These are phyloP conservation scores for Thamnidium elegans DNA, from an alignment of 192 early-diverging fungal genomes.

Conservation along the genomic window DNA sequence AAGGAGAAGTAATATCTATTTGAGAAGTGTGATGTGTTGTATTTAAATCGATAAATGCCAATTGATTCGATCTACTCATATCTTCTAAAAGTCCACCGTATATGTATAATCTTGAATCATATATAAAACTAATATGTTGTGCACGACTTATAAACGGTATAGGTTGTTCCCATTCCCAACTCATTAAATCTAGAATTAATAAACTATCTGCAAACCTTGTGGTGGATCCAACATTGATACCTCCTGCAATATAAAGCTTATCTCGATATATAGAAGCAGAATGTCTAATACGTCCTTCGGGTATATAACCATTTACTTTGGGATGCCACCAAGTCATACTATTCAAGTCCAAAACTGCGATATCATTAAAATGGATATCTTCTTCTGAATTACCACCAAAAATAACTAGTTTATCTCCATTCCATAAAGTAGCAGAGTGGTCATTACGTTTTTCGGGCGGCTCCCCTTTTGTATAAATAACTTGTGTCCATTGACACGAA, in stretches of 20 bases:
- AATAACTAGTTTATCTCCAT: constrained; percentile 54
- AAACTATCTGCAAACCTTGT: constrained; percentile 32
- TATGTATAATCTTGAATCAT: constrained; percentile 51
- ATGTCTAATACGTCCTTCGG: constrained; percentile 54
- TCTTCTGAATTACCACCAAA: constrained; percentile 56
- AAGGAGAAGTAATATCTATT: constrained; percentile 45
- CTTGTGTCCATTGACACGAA: constrained; percentile 42
- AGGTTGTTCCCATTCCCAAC: constrained; percentile 55
- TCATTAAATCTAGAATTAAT: constrained; percentile 50
- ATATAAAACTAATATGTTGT: constrained; percentile 56
- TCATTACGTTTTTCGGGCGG: constrained; percentile 53
- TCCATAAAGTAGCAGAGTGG: constrained; percentile 60
- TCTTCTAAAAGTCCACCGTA: constrained; percentile 60
- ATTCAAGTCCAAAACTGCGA: constrained; percentile 56
- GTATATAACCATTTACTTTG: constrained; percentile 42
- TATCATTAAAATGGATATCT: constrained; percentile 53
- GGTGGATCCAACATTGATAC: constrained; percentile 23
- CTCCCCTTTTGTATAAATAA: constrained; percentile 51
- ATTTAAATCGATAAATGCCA: constrained; percentile 56
- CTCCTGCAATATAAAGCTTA: constrained; percentile 65
- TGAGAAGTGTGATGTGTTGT: constrained; percentile 36
- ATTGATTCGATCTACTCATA: constrained; percentile 51
- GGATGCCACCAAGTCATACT: constrained; percentile 63
- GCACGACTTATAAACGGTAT: constrained; percentile 51
- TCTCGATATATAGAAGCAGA: constrained; percentile 59